Evolutionary conservation across 495 filamentous ascomycete genomes (phyloP), one percentile per base, ranked within the genome.

Genomic region (Annulohypoxylon stygium): DNA sequence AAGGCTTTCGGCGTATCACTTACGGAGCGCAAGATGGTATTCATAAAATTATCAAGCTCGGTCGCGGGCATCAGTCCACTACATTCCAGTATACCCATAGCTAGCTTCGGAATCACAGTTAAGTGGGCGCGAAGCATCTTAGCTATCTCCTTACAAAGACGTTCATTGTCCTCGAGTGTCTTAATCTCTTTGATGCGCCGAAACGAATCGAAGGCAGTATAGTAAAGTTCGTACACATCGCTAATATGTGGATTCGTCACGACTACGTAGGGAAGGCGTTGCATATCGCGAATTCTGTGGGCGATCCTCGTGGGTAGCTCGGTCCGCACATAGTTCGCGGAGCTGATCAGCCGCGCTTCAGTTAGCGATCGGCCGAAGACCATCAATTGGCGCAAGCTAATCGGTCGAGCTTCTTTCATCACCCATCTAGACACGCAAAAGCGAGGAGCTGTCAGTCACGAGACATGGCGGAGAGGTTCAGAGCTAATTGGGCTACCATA

Each of bases 161-260:
- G 82, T 65, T 98, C 94, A 82, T 99, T 99, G 77, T 98, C 96
- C 2, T 96, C 93, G 41, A 97, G 80, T 0, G 88, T 93, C 75
- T 90, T 91, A 67, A 98, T 91, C 72, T 97, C 93, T 25, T 89
- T 89, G 20, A 98, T 86, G 57, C 91, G 89, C 26, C 96, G 92
- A 59, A 97, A 90, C 61, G 85, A 90, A 72, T 99, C 97, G 73
- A 99, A 99, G 20, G 96, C 96, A 71, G 90, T 90, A 82, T 97
- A 97, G 83, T 99, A 99, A 5, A 98, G 85, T 78, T 98, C 95
- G 83, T 98, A 98, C 12, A 98, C 97, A 67, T 95, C 90, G 69
- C 91, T 93, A 63, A 99, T 90, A 77, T 98, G 93, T 10, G 89
- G 89, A 76, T 99, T 99, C n/a, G 93, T 93, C 16, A 98, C 92